Percentiles rank a stretch among this genome's conserved stretches.
Conservation (phyloP, 2,329 filamentous ascomycete genomes). For the Cladosporium austrohemisphaericum region DNA sequence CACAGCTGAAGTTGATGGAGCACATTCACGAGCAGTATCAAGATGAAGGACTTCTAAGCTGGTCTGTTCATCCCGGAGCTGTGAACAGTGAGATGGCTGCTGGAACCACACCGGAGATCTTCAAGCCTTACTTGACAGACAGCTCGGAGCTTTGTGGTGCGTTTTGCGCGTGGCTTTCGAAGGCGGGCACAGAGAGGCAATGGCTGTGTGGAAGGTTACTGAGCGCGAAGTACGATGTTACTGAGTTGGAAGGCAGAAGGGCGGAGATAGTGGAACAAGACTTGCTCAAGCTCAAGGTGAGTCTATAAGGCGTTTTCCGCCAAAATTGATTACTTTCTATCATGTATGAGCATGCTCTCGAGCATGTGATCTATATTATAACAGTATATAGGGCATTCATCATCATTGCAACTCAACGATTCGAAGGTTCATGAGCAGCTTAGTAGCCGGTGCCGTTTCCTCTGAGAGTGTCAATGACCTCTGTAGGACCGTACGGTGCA, state of each 20-base stretch:
- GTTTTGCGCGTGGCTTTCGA: constrained; percentile 34
- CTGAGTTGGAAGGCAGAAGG: constrained; percentile 31
- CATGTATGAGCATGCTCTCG: background rate
- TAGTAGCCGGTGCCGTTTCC: constrained; percentile 9
- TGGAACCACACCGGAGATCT: constrained; percentile 32
- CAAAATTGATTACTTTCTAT: background rate
- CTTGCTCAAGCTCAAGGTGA: constrained; percentile 34
- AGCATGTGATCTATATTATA: background rate
- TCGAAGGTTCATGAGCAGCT: too few species aligned
- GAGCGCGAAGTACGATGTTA: constrained; percentile 37
- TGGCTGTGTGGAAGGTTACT: constrained; percentile 39
- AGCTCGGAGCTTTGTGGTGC: constrained; percentile 32
- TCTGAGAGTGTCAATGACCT: constrained; percentile 7
- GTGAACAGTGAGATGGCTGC: constrained; percentile 36
- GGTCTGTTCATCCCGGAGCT: constrained; percentile 37
- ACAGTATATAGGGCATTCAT: too few species aligned
- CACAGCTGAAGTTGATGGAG: constrained; percentile 38
- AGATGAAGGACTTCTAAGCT: constrained; percentile 27
- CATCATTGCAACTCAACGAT: too few species aligned
- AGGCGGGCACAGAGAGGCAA: constrained; percentile 25
- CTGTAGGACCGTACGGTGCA: constrained; percentile 1
- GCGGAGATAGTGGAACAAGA: constrained; percentile 35
- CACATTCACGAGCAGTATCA: constrained; percentile 37
- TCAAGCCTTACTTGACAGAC: constrained; percentile 28
- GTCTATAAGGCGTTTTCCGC: too few species aligned